A percentile compares a stretch with the other conserved stretches of the same genome.
Conservation (phyloP, 2,329 filamentous ascomycete species). For the Alternaria sp. region DNA sequence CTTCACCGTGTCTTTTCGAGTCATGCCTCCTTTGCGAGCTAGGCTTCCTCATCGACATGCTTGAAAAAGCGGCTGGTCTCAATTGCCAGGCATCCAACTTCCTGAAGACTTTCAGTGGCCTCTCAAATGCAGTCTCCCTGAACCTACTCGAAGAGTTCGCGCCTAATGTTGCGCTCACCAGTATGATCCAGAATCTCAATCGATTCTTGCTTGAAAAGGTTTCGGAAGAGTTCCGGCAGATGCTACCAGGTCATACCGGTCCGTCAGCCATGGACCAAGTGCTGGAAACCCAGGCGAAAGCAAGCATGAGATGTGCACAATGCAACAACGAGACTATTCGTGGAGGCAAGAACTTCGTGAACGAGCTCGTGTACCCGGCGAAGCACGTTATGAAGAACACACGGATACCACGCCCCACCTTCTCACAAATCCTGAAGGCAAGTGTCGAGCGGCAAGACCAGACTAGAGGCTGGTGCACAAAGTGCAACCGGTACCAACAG, state of each 20-base stretch:
- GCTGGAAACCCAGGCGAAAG: constrained; percentile 75
- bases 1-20: constrained; percentile 82
- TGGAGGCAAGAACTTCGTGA: constrained; percentile 80
- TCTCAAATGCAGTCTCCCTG: constrained; percentile 77
- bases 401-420: constrained; percentile 67
- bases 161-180: constrained; percentile 75
- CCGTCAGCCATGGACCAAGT: constrained; percentile 73
- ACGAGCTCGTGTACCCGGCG: constrained; percentile 83
- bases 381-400: constrained; percentile 64
- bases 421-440: constrained; percentile 90
- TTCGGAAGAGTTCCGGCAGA: constrained; percentile 76
- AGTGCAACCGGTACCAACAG: constrained; percentile 89
- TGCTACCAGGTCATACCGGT: constrained; percentile 66
- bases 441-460: constrained; percentile 91
- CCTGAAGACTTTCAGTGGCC: constrained; percentile 85
- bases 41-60: constrained; percentile 96
- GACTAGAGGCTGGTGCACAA: constrained; percentile 90
- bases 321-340: constrained; percentile 88
- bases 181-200: constrained; percentile 86
- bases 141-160: constrained; percentile 86
- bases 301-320: constrained; percentile 81
- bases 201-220: constrained; percentile 87
- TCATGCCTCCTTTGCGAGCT: constrained; percentile 91
- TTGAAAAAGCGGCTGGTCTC: constrained; percentile 91
- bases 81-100: constrained; percentile 98